Base-by-base conservation (phyloP, 208 protist genomes). In the Crithidia mellificae region DNA sequence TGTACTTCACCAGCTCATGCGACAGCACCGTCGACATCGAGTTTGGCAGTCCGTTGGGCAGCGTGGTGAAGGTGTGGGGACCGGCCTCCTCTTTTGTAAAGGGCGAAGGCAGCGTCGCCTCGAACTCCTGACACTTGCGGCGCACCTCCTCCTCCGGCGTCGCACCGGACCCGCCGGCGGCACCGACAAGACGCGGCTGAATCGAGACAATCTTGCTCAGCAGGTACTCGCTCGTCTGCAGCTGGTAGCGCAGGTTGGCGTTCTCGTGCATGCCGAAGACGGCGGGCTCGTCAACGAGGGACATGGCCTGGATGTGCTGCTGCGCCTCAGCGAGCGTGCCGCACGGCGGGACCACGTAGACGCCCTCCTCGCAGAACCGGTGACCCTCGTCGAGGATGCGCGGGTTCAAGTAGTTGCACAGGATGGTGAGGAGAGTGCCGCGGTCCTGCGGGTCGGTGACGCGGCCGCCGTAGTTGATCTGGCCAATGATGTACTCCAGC, bases 391-490 rank as follows among this genome's bases (percentile, higher is more conserved):
- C 66, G 15, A 99, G 77, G 27, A 98, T 85, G 49, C 74, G 63
- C 0, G 82, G 80, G 71, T 58, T 85, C 49, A 98, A 81, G 74
- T 96, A 99, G 52, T 83, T 80, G 53, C 83, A 74, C 44, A 99
- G 78, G 68, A 98, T 96, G 1, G 89, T 93, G 57, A 96, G 86
- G 53, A 99, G 78, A 24, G 82, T 97, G 52, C 97, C 90, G 52
- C 96, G 67, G 74, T 99, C 98, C 72, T 94, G 96, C 51, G 96
- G 91, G 88, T 99, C 98, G 14, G 98, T 99, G 9, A 99, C 97
- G 50, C 98, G 90, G 15, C 98, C 98, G 55, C 98, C 98, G 82
- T 99, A 99, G 85, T 98, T 97, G 74, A 99, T 98, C 64, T 99
- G 89, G 20, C 98, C 98, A 63, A 98, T 98, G 56, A 99, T 95